Percentiles rank a stretch among this genome's conserved stretches.
Conservation (phyloP, 2,329 filamentous ascomycete species). For the Cladosporium halotolerans region DNA sequence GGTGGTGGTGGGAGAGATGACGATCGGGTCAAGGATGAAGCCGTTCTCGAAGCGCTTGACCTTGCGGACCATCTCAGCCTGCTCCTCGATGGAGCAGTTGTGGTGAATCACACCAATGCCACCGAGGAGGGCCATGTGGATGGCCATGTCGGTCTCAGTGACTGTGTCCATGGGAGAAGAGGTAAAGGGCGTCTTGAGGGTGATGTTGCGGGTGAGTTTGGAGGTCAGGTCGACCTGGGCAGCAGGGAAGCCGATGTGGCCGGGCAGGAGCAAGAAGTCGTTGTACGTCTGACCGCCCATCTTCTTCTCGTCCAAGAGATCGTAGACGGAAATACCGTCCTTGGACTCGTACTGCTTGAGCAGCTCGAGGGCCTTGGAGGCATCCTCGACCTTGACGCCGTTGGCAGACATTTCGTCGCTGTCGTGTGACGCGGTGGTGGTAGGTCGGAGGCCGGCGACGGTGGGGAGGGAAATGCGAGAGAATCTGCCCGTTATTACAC, state of each 20-base stretch:
- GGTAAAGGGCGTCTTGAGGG: slow-evolving; percentile 91
- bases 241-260: slow-evolving; percentile 96
- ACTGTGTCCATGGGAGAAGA: slow-evolving; percentile 99
- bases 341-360: slow-evolving; percentile 67
- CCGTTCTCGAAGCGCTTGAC: slow-evolving; percentile 99
- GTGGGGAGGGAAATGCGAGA: background rate
- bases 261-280: slow-evolving; percentile 92
- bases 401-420: slow-evolving; percentile 13
- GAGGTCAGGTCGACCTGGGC: slow-evolving; percentile 83
- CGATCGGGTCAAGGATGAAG: slow-evolving; percentile 93
- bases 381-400: slow-evolving; percentile 18
- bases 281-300: slow-evolving; percentile 96
- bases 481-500: background rate
- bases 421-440: background rate
- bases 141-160: slow-evolving; percentile 98
- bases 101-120: slow-evolving; percentile 95
- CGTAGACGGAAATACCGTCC: slow-evolving; percentile 82
- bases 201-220: slow-evolving; percentile 89
- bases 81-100: slow-evolving; percentile 95
- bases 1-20: slow-evolving; percentile 80
- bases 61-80: slow-evolving; percentile 98
- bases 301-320: slow-evolving; percentile 83
- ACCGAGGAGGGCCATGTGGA: slow-evolving; percentile 87
- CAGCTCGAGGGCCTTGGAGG: slow-evolving; percentile 59
- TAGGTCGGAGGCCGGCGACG: background rate